Conservation (phyloP, 2,329 filamentous ascomycete species). For the Phialocephala sp. region DNA sequence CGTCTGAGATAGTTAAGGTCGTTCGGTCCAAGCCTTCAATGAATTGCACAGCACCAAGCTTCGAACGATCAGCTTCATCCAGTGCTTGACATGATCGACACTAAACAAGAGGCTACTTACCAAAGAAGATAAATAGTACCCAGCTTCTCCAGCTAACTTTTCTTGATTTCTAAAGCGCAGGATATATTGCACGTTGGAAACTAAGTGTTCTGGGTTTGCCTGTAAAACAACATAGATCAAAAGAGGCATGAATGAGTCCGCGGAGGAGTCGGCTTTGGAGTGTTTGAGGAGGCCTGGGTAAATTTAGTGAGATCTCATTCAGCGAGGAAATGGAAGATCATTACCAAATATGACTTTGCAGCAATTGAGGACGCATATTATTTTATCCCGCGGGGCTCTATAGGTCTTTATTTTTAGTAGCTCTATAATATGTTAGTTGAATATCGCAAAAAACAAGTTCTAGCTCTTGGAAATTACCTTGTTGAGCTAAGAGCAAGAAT, state of each 20-base stretch:
- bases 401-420: conserved; percentile 96
- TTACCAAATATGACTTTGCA: conserved; percentile 98
- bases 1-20: conserved; percentile 88
- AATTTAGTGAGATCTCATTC: not conserved
- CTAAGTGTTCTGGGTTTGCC: conserved; percentile 91
- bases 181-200: conserved; percentile 98
- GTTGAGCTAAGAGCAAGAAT: conserved; percentile 87
- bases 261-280: conserved; percentile 90
- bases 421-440: conserved; percentile 59
- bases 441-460: not conserved
- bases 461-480: conserved; percentile 58
- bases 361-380: conserved; percentile 97
- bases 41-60: conserved; percentile 94
- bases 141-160: conserved; percentile 95
- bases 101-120: conserved; percentile 52
- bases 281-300: conserved; percentile 80
- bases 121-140: conserved; percentile 95
- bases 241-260: conserved; percentile 93
- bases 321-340: conserved; percentile 34
- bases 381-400: conserved; percentile 95
- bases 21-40: conserved; percentile 96
- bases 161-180: conserved; percentile 96
- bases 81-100: not conserved
- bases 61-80: conserved; percentile 30
- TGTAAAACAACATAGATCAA: conserved; percentile 95